Conservation (phyloP, 2,329 filamentous ascomycete genomes). For the Rhynchosporium secalis region DNA sequence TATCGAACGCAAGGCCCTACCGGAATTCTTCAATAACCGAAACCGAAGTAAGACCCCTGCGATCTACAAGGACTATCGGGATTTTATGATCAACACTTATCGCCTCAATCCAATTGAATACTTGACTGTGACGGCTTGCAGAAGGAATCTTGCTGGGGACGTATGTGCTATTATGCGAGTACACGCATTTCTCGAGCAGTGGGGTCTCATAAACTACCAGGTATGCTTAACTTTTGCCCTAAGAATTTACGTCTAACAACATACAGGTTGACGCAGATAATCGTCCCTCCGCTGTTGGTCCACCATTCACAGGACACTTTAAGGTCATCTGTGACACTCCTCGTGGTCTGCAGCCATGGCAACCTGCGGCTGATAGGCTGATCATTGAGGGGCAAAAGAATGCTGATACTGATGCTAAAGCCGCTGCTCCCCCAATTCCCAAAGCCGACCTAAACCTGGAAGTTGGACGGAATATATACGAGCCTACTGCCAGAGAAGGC, state of each 20-base stretch:
- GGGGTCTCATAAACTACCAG: conserved; percentile 99
- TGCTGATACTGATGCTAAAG: conserved; percentile 51
- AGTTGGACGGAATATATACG: conserved; percentile 92
- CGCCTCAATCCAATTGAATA: conserved; percentile 94
- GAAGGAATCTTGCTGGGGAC: conserved; percentile 91
- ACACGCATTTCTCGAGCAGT: conserved; percentile 96
- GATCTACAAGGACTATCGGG: conserved; percentile 97
- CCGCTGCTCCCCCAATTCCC: conserved; percentile 60
- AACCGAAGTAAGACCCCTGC: conserved; percentile 97
- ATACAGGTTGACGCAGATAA: conserved; percentile 90
- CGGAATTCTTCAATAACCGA: conserved; percentile 97
- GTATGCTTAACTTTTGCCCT: conserved; percentile 49
- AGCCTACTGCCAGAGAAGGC: conserved; percentile 80
- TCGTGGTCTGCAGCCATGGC: conserved; percentile 90
- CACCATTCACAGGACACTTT: conserved; percentile 97
- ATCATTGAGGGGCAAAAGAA: conserved; percentile 61
- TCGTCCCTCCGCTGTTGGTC: conserved; percentile 90
- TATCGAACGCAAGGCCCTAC: conserved; percentile 90
- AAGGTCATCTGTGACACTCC: conserved; percentile 94
- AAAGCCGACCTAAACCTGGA: conserved; percentile 90
- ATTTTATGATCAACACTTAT: conserved; percentile 99
- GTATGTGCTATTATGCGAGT: conserved; percentile 99
- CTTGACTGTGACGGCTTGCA: conserved; percentile 92
- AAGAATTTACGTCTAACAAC: conserved; percentile 20
- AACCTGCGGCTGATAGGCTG: conserved; percentile 78